A percentile compares a stretch with the other conserved stretches of the same genome.
Conservation (phyloP, 148 eudicot species). For the Hydrangea macrophylla region DNA sequence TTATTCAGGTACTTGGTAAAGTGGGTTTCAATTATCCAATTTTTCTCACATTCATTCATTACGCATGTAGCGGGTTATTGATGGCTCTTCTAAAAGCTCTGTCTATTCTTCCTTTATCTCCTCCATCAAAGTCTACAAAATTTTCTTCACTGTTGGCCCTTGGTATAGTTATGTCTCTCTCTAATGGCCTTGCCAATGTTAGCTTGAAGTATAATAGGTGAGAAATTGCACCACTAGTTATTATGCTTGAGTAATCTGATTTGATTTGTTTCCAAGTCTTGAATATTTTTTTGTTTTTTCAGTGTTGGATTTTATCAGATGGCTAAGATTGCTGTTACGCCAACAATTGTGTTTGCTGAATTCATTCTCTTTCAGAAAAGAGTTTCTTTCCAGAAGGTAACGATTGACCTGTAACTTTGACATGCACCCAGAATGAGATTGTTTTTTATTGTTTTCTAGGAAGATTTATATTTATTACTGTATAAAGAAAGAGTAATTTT, state of each 20-base stretch:
- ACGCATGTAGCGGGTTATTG: conserved; percentile 74
- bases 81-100: conserved; percentile 76
- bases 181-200: conserved; percentile 95
- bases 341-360: conserved; percentile 89
- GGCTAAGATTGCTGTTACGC: conserved; percentile 97
- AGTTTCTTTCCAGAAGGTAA: conserved; percentile 75
- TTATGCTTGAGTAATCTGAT: background rate
- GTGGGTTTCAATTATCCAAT: conserved; percentile 90
- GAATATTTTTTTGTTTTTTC: conserved; percentile 21
- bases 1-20: conserved; percentile 66
- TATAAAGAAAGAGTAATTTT: no score
- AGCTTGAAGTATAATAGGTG: conserved; percentile 94
- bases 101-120: conserved; percentile 66
- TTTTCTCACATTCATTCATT: conserved; percentile 83
- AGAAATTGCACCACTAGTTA: conserved; percentile 14
- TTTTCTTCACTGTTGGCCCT: conserved; percentile 71
- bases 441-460: background rate
- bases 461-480: conserved; percentile 7
- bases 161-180: conserved; percentile 86
- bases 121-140: conserved; percentile 64
- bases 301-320: conserved; percentile 99
- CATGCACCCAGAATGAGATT: background rate
- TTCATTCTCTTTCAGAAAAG: conserved; percentile 57
- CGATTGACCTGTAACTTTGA: background rate
- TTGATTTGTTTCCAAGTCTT: conserved; percentile 1